These are phyloP conservation scores for Vitis amurensis DNA, from an alignment of 164 flowering plant species.

Conservation along the genomic window DNA sequence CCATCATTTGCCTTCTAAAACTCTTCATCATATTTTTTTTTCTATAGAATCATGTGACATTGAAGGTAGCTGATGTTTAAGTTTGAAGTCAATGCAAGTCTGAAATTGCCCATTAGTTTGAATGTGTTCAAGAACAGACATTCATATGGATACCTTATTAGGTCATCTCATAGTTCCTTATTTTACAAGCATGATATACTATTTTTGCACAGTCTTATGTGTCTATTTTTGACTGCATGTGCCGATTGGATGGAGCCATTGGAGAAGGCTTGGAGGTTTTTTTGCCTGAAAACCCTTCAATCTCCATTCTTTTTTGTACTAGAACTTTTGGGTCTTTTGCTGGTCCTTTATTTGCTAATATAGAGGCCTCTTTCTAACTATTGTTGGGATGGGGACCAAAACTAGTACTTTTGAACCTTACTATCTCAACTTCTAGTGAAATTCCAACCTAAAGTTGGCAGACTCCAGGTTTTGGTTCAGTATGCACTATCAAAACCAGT, in stretches of 20 bases:
- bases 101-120: neutral
- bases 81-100: neutral
- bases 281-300: slow-evolving; percentile 1
- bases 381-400: neutral
- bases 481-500: neutral
- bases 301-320: neutral
- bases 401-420: neutral
- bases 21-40: neutral
- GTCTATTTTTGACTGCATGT: neutral
- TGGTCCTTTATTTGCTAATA: neutral
- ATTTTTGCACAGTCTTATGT: neutral
- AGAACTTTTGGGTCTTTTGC: neutral
- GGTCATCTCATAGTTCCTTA: slow-evolving; percentile 7
- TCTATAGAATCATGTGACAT: too few species aligned
- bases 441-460: neutral
- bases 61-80: too few species aligned
- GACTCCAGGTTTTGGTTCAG: neutral
- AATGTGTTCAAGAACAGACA: neutral
- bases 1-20: neutral
- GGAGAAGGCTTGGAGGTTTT: neutral
- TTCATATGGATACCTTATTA: neutral
- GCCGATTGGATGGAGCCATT: neutral
- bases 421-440: neutral
- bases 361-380: neutral
- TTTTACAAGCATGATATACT: neutral